Base-by-base conservation (phyloP, 345 rosid species). In the Pistacia atlantica region DNA sequence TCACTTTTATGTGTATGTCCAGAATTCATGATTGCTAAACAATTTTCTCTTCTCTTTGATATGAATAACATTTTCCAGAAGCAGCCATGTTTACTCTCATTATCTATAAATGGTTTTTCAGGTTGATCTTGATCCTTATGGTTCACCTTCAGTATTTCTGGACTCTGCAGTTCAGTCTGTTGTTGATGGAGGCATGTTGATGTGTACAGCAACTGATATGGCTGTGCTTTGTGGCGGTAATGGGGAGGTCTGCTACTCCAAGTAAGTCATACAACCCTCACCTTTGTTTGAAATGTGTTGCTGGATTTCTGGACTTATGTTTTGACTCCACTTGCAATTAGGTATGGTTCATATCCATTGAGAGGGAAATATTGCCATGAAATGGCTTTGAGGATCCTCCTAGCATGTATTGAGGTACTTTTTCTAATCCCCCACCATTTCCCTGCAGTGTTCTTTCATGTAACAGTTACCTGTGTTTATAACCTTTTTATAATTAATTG, bases 111-210 rank as follows among this genome's bases (percentile, higher is more conserved):
- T 58, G 60, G 52, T 81, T 46, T 87, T 78, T 78, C 87, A 94
- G 99, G 98, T 97, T 89, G 99, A 97, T 89, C 97, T 94, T 62
- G 99, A 97, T 86, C 99, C 99, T 75, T 97, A 97, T 73, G 99
- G 99, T 78, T 86, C 99, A 3, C 99, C 99, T 31, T 92, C 99
- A 13, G 78, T 94, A 18, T 97, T 97, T 84, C 89, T 97, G 84
- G 99, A 97, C 82, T 92, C 97, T 59, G 98, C 99, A 52, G 90
- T 97, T 76, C 99, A 97, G 69, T 92, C 94, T 63, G 98, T 92
- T 83, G 91, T 78, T 62, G 98, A 97, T 87, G 99, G 98, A 71
- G 99, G 98, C 80, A 64, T 97, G 84, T 84, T 97, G 74, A 90
- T 97, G 97, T 97, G 99, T 81, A 97, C 99, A 61, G 99, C 98